Base-by-base conservation (phyloP, 75 land plant species). In the Pseudotsuga menziesii region DNA sequence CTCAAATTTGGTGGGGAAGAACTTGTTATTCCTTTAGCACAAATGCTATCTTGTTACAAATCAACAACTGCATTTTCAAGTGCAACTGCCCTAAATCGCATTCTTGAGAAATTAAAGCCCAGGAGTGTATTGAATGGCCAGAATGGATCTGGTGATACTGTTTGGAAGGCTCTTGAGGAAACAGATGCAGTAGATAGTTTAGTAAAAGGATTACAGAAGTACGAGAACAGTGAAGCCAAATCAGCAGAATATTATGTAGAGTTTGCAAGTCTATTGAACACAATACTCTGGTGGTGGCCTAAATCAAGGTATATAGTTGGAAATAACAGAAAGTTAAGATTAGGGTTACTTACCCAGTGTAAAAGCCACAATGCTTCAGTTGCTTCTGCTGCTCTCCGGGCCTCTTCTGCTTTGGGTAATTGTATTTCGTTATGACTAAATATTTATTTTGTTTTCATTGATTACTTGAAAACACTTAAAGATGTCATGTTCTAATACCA, bases 381-480 rank as follows among this genome's bases (percentile, higher is more conserved):
- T 48, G 77, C 82, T 76, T 77, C 66, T 78, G 73, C 75, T 73
- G 77, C 87, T 60, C 66, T 91, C 67, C 80, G 82, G 76, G 55
- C 87, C 39, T 85, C 61, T 79, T 82, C 89, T 60, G 80, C 93
- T 76, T 27, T 91, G 83, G 93, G 93, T 91, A 84, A 29, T 36
- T 16, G 23, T 29, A 35, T 60, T 73, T 66, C 13, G 0, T 62
- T 41, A 58, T 16, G 52, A 15, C 55, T 27, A 29, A 6, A 19
- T 57, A 7, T 27, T 20, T 66, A 17, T 35, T 36, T 32, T 19
- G 16, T 67, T 67, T 36, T 27, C 20, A 67, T 35, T 35, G 27
- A 32, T 36, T 67, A 35, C 29, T 67, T 16, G 19, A 36, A 67
- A 67, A 67, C 15, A 67, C 44, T 3, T 67, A 59, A 19, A 59